Base-by-base conservation (phyloP, 106 monocot species). In the Alisma plantagoaquatica region DNA sequence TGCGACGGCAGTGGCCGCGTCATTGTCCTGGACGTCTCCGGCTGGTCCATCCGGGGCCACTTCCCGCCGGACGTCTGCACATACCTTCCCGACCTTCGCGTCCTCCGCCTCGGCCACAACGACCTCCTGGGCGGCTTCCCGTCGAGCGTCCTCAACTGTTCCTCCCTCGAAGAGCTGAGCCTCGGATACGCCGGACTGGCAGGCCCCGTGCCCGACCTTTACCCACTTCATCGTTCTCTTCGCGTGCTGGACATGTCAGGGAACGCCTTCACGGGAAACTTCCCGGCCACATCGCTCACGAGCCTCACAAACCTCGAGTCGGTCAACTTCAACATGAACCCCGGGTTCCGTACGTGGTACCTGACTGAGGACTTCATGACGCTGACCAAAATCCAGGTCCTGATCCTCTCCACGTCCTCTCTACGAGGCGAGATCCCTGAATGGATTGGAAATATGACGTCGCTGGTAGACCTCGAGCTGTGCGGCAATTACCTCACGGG, bases 401-500 rank as follows among this genome's bases (percentile, higher is more conserved):
- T 96, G 56, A 89, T 96, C 62, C 77, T 96, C 0, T 96, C 96
- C 4, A 84, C 89, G 20, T 75, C 70, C 7, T 78, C 71, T 16
- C 67, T 96, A 52, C 60, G 76, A 10, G 89, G 96, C 0, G 74
- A 68, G 9, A 73, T 96, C 27, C 96, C 84, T 2, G 47, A 54
- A 19, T 96, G 96, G 89, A 53, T 96, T 18, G 96, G 89, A 8
- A 96, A 96, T 69, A 76, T 96, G 88, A 81, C 89, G 22, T 89
- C 84, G 11, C 77, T 96, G 41, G 73, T 65, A 11, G 84, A 89
- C 65, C 84, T 89, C 31, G 84, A 96, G 41, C 32, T 89, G 19
- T 54, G 73, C 28, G 96, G 88, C n/a, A 96, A 96, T 46, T 54
- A 33, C 28, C 81, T 84, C 48, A 49, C 33, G 14, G 96, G 96